These are phyloP conservation scores for Cystobasidium sp. DNA, from an alignment of 1,284 basidiomycete genomes.

Conservation along the genomic window DNA sequence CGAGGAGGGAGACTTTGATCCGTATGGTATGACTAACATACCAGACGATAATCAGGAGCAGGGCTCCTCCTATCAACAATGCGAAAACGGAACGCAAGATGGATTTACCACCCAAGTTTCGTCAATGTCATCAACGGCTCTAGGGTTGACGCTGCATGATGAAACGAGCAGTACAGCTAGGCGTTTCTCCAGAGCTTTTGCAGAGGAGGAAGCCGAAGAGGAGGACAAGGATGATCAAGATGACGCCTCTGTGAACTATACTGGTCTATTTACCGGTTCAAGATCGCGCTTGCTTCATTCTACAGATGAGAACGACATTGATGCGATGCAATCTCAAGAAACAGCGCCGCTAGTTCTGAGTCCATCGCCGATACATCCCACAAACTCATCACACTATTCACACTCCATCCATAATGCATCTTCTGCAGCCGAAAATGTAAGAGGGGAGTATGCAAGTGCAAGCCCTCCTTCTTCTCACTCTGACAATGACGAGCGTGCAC, in stretches of 20 bases:
- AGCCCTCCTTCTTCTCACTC: too few relatives aligned
- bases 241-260: neutral
- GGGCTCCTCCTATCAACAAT: neutral
- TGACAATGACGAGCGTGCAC: too few relatives aligned
- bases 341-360: neutral
- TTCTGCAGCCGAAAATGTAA: too few relatives aligned
- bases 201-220: neutral
- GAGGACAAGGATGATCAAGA: neutral
- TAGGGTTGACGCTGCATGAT: conserved; percentile 8
- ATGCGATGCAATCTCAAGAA: neutral
- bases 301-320: neutral
- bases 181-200: conserved; percentile 14
- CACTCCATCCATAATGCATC: neutral
- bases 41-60: neutral
- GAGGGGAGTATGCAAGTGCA: too few relatives aligned
- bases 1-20: too few relatives aligned
- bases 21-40: too few relatives aligned
- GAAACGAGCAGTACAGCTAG: conserved; percentile 9
- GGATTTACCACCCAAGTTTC: neutral
- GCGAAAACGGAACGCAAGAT: neutral
- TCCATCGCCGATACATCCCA: neutral
- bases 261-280: neutral
- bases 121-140: neutral
- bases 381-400: neutral
- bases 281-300: neutral